Base-by-base conservation (phyloP, 2,329 filamentous ascomycete genomes). In the Fusarium mundagurra region DNA sequence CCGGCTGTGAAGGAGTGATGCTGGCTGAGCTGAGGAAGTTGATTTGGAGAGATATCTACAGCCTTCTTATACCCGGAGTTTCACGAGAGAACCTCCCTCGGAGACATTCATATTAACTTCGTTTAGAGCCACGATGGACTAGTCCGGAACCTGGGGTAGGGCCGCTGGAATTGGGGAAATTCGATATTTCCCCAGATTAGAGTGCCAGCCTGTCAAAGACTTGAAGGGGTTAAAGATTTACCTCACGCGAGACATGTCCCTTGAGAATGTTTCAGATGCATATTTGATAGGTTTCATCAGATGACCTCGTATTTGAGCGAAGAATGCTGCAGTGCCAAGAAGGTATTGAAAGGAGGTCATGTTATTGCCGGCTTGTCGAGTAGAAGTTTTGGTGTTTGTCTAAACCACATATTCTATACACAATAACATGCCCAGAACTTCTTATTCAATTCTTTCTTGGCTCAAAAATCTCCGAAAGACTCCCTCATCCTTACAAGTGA, bases 1-100 rank as follows among this genome's bases (percentile, higher is more conserved):
- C 60, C 71, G n/a, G 71, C 71, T 71, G 27, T 71, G 58, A 74
- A 72, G 6, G 63, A 69, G 63, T 51, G 67, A 69, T 72, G 71
- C 67, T 74, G 71, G 55, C 64, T 74, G 71, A 51, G 71, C 71
- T 69, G 71, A 69, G 43, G 67, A 72, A 64, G 8, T 34, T 36
- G 34, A 69, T n/a, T 58, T 72, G 58, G 45, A 13, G 43, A 24
- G 67, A 57, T 36, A 22, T 63, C 36, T 14, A 44, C 7, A 18
- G 39, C 38, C 71, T 74, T 74, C 67, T 74, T 74, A 74, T 74
- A 74, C 62, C 48, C 22, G 8, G 6, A 27, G 27, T 31, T 33
- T 16, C 12, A 27, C 39, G 8, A 27, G 31, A n/a, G 18, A 17
- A 12, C 31, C 13, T 9, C 20, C 24, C 20, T n/a, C 43, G 16